Evolutionary conservation across 257 asterid species (phyloP).

Genomic region (Solanum tacnaense): DNA sequence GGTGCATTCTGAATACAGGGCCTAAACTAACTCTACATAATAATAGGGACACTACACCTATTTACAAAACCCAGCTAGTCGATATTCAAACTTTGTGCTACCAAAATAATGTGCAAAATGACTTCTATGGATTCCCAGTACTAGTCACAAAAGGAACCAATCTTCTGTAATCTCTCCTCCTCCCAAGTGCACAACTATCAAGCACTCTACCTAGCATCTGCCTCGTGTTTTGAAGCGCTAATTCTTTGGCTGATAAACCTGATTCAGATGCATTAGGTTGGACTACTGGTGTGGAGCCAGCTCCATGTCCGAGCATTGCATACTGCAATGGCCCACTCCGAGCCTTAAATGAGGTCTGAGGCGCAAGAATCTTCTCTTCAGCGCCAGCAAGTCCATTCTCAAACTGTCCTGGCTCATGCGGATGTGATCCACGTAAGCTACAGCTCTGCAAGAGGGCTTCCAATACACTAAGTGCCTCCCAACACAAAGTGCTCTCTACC

Average conservation of each 20-base stretch:
- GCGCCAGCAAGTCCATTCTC: conserved; percentile 62
- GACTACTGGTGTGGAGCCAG: conserved; percentile 23
- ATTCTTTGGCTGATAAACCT: conserved; percentile 52
- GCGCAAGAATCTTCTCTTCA: conserved; percentile 72
- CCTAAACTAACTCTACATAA: conserved; percentile 21
- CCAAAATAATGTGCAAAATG: conserved; percentile 7
- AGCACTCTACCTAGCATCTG: conserved; percentile 88
- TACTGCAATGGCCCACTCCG: conserved; percentile 95
- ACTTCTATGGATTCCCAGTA: conserved; percentile 37
- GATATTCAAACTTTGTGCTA: conserved; percentile 7
- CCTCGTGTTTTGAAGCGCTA: conserved; percentile 79
- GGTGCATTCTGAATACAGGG: conserved; percentile 16
- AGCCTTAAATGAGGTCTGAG: conserved; percentile 87
- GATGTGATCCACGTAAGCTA: conserved; percentile 86
- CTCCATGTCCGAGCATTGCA: conserved; percentile 43
- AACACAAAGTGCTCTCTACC: conserved; percentile 92
- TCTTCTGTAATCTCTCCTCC: conserved; percentile 85
- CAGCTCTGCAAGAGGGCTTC: conserved; percentile 99
- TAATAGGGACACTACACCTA: conserved; percentile 21
- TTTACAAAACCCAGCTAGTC: conserved; percentile 25
- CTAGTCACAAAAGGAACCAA: conserved; percentile 86
- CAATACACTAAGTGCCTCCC: conserved; percentile 96
- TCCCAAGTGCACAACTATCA: conserved; percentile 80
- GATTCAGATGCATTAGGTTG: conserved; percentile 40
- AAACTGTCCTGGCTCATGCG: conserved; percentile 41